phyloP scores from a whole-genome alignment of 768 basidiomycete genomes.

The Postia placenta region DNA sequence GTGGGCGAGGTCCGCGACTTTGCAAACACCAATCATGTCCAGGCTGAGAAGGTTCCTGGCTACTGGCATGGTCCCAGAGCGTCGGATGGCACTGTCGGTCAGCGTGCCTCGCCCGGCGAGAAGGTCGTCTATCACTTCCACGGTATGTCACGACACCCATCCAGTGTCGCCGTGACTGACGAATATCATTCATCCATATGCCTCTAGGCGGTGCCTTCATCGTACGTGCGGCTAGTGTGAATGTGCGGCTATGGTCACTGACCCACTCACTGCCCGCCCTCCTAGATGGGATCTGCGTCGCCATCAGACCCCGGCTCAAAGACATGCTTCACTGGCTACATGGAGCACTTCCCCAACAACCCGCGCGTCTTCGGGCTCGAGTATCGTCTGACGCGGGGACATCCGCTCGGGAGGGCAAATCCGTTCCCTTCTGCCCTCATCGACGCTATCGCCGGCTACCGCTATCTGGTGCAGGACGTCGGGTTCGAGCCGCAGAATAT shows the following conservation, averaged over 20 bases:
- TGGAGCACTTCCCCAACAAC: conserved; percentile 13
- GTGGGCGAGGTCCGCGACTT: background rate
- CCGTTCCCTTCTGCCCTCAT: conserved; percentile 48
- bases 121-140: conserved; percentile 30
- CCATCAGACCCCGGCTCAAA: no score
- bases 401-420: conserved; percentile 23
- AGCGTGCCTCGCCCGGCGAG: conserved; percentile 22
- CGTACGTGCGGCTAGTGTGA: no score
- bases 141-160: no score
- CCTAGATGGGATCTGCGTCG: no score
- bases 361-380: conserved; percentile 35
- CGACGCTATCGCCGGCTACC: no score
- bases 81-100: conserved; percentile 4
- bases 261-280: background rate
- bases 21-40: background rate
- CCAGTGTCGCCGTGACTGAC: no score
- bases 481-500: conserved; percentile 38
- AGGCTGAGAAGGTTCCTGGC: background rate
- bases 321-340: conserved; percentile 37
- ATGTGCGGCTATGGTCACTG: no score
- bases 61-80: background rate
- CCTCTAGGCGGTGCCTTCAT: conserved; percentile 37
- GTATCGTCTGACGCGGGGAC: conserved; percentile 33
- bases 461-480: conserved; percentile 39
- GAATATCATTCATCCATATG: no score